These are phyloP conservation scores for Scortechinia acanthostroma DNA, from an alignment of 2,329 filamentous ascomycete species.

Conservation along the genomic window DNA sequence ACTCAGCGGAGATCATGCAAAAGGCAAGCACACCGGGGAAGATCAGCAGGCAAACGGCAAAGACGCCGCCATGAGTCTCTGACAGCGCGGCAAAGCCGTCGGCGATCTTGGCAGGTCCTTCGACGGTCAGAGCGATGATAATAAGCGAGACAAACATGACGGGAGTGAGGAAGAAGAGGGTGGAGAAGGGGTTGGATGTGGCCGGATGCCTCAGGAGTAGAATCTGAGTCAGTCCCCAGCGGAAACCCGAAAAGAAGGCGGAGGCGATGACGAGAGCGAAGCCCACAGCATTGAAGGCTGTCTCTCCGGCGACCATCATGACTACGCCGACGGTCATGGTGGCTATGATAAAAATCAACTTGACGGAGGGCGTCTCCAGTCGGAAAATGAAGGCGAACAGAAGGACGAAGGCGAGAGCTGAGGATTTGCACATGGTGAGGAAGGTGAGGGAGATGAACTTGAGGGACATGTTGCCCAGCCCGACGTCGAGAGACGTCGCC, in stretches of 20 bases:
- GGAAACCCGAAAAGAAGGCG: slow-evolving; percentile 58
- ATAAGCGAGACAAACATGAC: slow-evolving; percentile 59
- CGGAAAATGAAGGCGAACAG: slow-evolving; percentile 60
- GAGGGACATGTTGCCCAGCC: slow-evolving; percentile 58
- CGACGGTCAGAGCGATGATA: slow-evolving; percentile 48
- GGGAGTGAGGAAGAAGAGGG: slow-evolving; percentile 61
- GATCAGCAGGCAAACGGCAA: slow-evolving; percentile 42
- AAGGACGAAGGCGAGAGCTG: slow-evolving; percentile 60
- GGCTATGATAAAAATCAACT: slow-evolving; percentile 50
- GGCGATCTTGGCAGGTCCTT: slow-evolving; percentile 41
- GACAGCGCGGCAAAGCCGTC: slow-evolving; percentile 39
- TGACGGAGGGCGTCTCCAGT: slow-evolving; percentile 51
- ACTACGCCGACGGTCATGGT: slow-evolving; percentile 59
- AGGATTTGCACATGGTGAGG: slow-evolving; percentile 68
- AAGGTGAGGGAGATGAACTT: slow-evolving; percentile 63
- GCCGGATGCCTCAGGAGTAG: slow-evolving; percentile 57
- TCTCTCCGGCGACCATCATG: slow-evolving; percentile 65
- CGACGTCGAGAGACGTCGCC: slow-evolving; percentile 62
- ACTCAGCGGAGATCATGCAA: slow-evolving; percentile 61
- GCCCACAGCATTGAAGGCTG: slow-evolving; percentile 52
- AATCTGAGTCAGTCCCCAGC: slow-evolving; percentile 61
- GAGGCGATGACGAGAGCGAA: slow-evolving; percentile 59
- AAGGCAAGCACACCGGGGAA: slow-evolving; percentile 58
- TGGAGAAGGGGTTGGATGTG: slow-evolving; percentile 59
- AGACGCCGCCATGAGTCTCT: slow-evolving; percentile 36